phyloP scores from a whole-genome alignment of 257 asterid genomes.

The Handroanthus guayacan region DNA sequence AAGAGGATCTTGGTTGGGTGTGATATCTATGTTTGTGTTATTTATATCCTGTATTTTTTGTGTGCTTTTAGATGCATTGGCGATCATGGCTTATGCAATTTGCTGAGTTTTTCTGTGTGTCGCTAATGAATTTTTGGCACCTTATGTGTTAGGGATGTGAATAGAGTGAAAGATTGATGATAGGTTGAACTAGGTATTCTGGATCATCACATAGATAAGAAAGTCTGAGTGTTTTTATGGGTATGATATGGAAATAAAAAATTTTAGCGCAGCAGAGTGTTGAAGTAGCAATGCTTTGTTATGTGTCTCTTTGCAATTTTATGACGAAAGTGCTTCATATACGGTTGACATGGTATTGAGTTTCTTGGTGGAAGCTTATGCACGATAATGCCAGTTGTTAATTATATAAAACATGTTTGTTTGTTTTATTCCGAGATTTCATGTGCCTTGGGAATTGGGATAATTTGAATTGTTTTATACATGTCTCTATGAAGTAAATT shows the following conservation, averaged over 20 bases:
- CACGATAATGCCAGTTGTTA: too few species aligned
- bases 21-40: neutral
- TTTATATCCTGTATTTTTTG: neutral
- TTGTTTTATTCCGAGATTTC: too few species aligned
- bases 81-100: neutral
- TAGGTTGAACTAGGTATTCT: slow-evolving; percentile 4
- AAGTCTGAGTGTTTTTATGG: neutral
- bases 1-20: slow-evolving; percentile 13
- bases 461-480: too few species aligned
- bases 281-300: neutral
- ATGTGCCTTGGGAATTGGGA: too few species aligned
- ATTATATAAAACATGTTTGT: too few species aligned
- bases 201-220: neutral
- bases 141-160: slow-evolving; percentile 9
- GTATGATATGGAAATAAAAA: neutral
- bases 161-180: neutral
- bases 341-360: too few species aligned
- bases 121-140: neutral
- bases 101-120: neutral
- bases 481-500: too few species aligned
- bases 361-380: too few species aligned
- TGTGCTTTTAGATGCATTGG: slow-evolving; percentile 6
- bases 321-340: too few species aligned
- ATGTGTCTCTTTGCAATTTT: neutral
- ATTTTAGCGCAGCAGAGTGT: neutral